phyloP scores from a whole-genome alignment of 306 rosid genomes.

The Ziziphus jujuba region DNA sequence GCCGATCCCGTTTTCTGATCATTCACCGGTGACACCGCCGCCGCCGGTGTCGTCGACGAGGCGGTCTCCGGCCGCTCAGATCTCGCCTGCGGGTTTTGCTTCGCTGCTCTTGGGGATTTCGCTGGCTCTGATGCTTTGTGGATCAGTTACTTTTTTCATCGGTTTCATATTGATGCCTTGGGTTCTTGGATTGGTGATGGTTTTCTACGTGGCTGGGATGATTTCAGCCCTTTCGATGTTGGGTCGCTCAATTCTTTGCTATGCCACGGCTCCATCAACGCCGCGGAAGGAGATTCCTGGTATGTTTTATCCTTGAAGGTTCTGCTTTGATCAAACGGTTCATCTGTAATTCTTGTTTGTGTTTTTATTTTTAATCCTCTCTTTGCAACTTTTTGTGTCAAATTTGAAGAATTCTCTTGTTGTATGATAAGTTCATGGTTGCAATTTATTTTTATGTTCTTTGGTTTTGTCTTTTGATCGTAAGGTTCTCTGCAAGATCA shows the following conservation, averaged over 20 bases:
- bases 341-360: not conserved
- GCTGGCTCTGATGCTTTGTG: constrained; percentile 84
- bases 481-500: no score
- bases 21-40: constrained; percentile 4
- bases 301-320: constrained; percentile 11
- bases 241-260: constrained; percentile 71
- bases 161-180: constrained; percentile 94
- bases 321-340: not conserved
- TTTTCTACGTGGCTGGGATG: constrained; percentile 70
- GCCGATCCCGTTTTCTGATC: constrained; percentile 47
- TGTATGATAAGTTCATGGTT: no score
- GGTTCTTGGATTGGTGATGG: constrained; percentile 74
- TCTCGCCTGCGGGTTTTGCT: constrained; percentile 81
- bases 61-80: constrained; percentile 33
- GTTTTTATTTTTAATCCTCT: not conserved
- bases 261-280: constrained; percentile 36
- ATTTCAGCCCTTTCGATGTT: constrained; percentile 59
- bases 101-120: constrained; percentile 79
- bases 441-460: no score
- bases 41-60: constrained; percentile 11
- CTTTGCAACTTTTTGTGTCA: not conserved
- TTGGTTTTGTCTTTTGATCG: no score
- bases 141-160: constrained; percentile 84
- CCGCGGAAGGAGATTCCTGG: constrained; percentile 73
- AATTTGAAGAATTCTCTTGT: no score